phyloP scores from a whole-genome alignment of 2,329 filamentous ascomycete genomes.

The Colletotrichum sidae region DNA sequence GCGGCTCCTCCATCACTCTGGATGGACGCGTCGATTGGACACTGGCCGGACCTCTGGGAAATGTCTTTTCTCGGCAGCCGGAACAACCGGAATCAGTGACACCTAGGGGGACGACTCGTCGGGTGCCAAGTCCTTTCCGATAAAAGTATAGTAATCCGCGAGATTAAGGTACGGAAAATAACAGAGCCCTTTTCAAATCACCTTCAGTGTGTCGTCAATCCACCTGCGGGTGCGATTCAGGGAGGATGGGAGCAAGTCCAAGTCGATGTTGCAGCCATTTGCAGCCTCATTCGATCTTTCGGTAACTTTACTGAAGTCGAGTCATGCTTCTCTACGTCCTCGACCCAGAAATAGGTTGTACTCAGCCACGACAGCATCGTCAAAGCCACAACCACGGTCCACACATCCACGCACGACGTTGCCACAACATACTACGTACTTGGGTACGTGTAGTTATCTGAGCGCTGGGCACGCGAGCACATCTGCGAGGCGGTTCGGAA shows the following conservation, averaged over 20 bases:
- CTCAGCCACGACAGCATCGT: no score
- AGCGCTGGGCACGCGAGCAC: no score
- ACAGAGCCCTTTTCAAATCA: conserved; percentile 6
- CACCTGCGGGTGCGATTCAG: background rate
- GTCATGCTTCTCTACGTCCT: background rate
- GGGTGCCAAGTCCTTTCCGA: conserved; percentile 17
- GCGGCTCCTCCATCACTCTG: conserved; percentile 3
- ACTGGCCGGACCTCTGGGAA: background rate
- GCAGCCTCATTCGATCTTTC: background rate
- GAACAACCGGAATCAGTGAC: conserved; percentile 27
- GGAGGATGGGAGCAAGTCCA: background rate
- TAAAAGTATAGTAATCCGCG: conserved; percentile 1
- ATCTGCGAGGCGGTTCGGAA: no score
- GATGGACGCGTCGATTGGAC: background rate
- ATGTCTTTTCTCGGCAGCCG: conserved; percentile 30
- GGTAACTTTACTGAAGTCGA: background rate
- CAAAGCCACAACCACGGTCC: no score
- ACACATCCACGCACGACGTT: no score
- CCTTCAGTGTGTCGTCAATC: background rate
- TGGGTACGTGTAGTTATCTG: no score
- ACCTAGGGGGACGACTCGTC: conserved; percentile 4
- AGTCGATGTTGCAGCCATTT: background rate
- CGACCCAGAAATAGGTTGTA: no score
- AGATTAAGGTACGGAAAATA: conserved; percentile 16
- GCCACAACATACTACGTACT: no score